phyloP scores from a whole-genome alignment of 495 filamentous ascomycete species.

The Mycothermus thermophilus region DNA sequence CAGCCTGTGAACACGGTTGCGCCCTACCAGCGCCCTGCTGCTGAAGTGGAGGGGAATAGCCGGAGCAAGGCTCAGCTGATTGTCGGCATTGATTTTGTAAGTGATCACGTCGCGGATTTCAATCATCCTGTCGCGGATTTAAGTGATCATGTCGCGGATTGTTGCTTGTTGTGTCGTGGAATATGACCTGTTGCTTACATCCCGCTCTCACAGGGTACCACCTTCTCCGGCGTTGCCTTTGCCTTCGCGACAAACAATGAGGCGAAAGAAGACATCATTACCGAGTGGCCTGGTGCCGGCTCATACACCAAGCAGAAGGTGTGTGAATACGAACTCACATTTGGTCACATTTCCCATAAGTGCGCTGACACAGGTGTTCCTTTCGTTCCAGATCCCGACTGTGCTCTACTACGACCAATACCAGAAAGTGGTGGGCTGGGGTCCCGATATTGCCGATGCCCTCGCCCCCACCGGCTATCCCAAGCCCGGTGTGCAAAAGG shows the following conservation, averaged over 20 bases:
- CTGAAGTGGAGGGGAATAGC: constrained; percentile 77
- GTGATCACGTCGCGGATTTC: constrained; percentile 14
- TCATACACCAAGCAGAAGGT: constrained; percentile 69
- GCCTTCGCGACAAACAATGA: constrained; percentile 65
- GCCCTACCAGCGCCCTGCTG: constrained; percentile 43
- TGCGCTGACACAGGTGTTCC: no score
- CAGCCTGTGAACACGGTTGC: constrained; percentile 25
- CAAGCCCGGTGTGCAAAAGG: constrained; percentile 63
- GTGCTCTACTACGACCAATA: constrained; percentile 66
- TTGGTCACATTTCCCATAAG: no score
- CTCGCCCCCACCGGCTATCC: constrained; percentile 61
- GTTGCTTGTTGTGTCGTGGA: not conserved
- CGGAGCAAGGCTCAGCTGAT: constrained; percentile 69
- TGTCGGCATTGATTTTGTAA: constrained; percentile 69
- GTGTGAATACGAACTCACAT: no score
- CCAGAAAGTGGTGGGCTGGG: constrained; percentile 66
- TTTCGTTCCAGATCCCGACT: constrained; percentile 54
- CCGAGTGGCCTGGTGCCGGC: constrained; percentile 63
- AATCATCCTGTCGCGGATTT: not conserved
- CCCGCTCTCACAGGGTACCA: constrained; percentile 46
- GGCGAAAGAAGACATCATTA: constrained; percentile 67
- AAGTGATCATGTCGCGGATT: no score
- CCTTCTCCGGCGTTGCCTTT: constrained; percentile 62
- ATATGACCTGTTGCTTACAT: constrained; percentile 11
- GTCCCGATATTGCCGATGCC: constrained; percentile 61